Conservation (phyloP, 1,284 basidiomycete species). For the Cystobasidium sp. region DNA sequence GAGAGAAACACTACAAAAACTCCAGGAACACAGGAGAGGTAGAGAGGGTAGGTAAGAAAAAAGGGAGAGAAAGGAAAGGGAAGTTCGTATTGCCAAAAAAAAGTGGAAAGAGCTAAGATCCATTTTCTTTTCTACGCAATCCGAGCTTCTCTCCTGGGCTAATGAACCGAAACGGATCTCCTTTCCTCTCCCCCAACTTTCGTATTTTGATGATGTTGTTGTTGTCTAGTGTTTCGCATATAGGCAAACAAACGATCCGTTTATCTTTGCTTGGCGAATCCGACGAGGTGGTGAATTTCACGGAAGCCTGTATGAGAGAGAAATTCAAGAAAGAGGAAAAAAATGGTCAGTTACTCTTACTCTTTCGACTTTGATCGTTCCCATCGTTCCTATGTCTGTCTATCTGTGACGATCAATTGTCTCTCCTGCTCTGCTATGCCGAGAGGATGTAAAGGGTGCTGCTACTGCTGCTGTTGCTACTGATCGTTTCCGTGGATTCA, state of each 20-base stretch:
- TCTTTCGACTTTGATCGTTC: not conserved
- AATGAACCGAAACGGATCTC: not conserved
- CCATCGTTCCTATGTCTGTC: not conserved
- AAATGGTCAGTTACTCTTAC: not conserved
- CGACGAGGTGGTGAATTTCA: slow-evolving; percentile 88
- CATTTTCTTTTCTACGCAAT: not conserved
- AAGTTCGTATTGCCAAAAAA: not conserved
- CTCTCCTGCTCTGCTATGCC: too few relatives aligned
- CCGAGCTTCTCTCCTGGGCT: not conserved
- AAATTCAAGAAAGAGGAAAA: not conserved
- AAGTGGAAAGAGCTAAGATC: not conserved
- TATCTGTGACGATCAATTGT: too few relatives aligned
- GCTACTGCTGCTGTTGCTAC: too few relatives aligned
- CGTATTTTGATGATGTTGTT: not conserved
- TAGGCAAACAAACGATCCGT: not conserved
- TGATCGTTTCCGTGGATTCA: too few relatives aligned
- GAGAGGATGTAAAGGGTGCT: too few relatives aligned
- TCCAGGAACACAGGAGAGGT: not conserved
- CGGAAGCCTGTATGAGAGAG: slow-evolving; percentile 66
- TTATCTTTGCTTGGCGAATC: slow-evolving; percentile 73
- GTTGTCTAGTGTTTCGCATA: not conserved
- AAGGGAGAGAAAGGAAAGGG: not conserved
- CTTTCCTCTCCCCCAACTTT: not conserved
- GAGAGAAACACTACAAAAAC: not conserved
- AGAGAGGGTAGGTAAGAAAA: not conserved